phyloP scores from a whole-genome alignment of 345 rosid species.

The Geranium brycei region DNA sequence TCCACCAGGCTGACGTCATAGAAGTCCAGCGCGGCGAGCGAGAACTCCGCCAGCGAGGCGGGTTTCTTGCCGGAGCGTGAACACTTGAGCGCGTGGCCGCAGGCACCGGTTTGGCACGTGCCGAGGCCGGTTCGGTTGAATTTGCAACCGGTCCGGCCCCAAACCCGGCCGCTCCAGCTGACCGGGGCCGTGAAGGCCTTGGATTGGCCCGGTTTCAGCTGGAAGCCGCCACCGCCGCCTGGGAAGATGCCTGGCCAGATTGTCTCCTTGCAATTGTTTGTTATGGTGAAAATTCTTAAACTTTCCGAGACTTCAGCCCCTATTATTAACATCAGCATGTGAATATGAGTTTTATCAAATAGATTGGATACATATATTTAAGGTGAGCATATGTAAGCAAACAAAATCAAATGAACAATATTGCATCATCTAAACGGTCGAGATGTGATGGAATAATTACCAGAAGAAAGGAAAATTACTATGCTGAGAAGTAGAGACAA shows the following conservation, averaged over 20 bases:
- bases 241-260: constrained; percentile 73
- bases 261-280: constrained; percentile 50
- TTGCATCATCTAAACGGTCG: too few relatives aligned
- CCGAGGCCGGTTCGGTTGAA: constrained; percentile 55
- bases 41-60: constrained; percentile 74
- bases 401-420: too few relatives aligned
- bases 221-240: constrained; percentile 42
- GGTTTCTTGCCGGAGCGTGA: constrained; percentile 54
- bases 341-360: too few relatives aligned
- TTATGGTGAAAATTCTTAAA: constrained; percentile 46
- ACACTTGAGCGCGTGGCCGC: constrained; percentile 57
- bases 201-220: constrained; percentile 47
- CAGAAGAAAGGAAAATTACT: too few relatives aligned
- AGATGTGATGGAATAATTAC: too few relatives aligned
- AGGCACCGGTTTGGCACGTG: constrained; percentile 59
- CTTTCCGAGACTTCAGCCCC: too few relatives aligned
- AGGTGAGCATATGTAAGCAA: too few relatives aligned
- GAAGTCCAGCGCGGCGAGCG: constrained; percentile 34
- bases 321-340: too few relatives aligned
- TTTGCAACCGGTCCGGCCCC: constrained; percentile 75
- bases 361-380: too few relatives aligned
- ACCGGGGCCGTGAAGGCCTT: constrained; percentile 40
- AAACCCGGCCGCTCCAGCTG: constrained; percentile 76
- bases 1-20: constrained; percentile 93
- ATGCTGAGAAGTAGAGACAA: too few relatives aligned